These are phyloP conservation scores for Clitopilus passeckerianus DNA, from an alignment of 768 basidiomycete genomes.

Conservation along the genomic window DNA sequence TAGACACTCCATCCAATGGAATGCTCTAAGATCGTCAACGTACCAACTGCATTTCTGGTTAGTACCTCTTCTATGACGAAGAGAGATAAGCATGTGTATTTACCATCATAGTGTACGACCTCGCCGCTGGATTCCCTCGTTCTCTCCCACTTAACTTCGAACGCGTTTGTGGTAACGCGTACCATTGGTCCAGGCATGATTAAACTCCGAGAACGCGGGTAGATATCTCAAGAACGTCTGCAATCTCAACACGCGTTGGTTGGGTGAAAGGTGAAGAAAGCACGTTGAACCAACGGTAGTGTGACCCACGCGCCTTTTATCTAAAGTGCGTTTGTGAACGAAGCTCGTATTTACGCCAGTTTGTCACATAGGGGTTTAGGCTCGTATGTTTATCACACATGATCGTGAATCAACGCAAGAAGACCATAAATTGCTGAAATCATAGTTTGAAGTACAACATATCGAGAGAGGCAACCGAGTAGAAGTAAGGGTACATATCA, in stretches of 20 bases:
- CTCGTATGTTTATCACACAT: neutral
- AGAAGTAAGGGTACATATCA: neutral
- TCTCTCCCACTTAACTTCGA: constrained; percentile 13
- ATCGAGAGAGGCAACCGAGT: neutral
- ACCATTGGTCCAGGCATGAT: no score
- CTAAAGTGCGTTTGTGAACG: neutral
- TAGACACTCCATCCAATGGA: neutral
- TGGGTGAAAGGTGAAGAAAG: neutral
- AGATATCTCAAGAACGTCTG: neutral
- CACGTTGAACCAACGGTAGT: neutral
- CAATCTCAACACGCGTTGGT: constrained; percentile 1
- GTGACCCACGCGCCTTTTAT: neutral
- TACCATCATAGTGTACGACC: constrained; percentile 22
- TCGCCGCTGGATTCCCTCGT: constrained; percentile 3
- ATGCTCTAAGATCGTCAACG: neutral
- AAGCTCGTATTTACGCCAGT: neutral
- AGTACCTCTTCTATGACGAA: neutral
- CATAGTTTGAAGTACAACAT: neutral
- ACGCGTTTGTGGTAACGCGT: constrained; percentile 14
- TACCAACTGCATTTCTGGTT: constrained; percentile 4
- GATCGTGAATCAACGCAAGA: neutral
- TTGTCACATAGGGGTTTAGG: neutral
- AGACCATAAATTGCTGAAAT: neutral
- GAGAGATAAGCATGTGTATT: neutral
- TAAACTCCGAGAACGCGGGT: neutral